A percentile compares a stretch with the other conserved stretches of the same genome.
phyloP scores from a whole-genome alignment of 495 filamentous ascomycete species.

The Penicillium alfredii region DNA sequence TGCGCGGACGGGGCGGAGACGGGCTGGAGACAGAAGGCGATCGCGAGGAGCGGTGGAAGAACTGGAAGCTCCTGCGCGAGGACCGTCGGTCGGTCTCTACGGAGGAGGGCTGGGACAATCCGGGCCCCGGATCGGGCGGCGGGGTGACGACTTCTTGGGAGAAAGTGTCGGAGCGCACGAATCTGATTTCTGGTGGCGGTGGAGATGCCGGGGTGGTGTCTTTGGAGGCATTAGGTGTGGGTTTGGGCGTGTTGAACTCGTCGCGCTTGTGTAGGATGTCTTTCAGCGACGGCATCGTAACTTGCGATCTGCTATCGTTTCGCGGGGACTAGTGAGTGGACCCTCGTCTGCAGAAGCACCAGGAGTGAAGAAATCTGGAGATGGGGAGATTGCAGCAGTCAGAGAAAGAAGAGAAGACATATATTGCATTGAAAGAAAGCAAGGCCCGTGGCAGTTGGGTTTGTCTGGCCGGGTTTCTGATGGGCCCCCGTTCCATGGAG shows the following conservation, averaged over 20 bases:
- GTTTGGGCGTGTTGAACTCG: constrained; percentile 34
- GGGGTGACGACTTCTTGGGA: constrained; percentile 70
- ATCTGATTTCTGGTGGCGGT: constrained; percentile 65
- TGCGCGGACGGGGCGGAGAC: constrained; percentile 23
- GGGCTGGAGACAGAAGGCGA: constrained; percentile 33
- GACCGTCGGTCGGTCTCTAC: too few species aligned
- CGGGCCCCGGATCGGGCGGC: too few species aligned
- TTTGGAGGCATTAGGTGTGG: neutral
- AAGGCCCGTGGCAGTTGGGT: too few species aligned
- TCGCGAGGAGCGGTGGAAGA: constrained; percentile 43
- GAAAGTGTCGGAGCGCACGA: constrained; percentile 78
- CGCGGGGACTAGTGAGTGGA: too few species aligned
- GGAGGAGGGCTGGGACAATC: too few species aligned
- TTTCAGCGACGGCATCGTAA: constrained; percentile 59
- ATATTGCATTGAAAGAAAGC: too few species aligned
- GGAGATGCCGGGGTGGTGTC: constrained; percentile 7
- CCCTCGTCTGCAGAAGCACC: too few species aligned
- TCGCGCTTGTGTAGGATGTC: constrained; percentile 73
- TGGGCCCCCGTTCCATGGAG: too few species aligned
- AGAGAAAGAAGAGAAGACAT: too few species aligned
- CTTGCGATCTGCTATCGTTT: neutral
- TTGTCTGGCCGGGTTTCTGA: too few species aligned
- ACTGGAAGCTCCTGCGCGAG: constrained; percentile 42
- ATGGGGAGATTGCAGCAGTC: too few species aligned
- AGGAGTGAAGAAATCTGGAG: too few species aligned